These are phyloP conservation scores for Tylopilus sp. DNA, from an alignment of 768 basidiomycete species.

Conservation along the genomic window DNA sequence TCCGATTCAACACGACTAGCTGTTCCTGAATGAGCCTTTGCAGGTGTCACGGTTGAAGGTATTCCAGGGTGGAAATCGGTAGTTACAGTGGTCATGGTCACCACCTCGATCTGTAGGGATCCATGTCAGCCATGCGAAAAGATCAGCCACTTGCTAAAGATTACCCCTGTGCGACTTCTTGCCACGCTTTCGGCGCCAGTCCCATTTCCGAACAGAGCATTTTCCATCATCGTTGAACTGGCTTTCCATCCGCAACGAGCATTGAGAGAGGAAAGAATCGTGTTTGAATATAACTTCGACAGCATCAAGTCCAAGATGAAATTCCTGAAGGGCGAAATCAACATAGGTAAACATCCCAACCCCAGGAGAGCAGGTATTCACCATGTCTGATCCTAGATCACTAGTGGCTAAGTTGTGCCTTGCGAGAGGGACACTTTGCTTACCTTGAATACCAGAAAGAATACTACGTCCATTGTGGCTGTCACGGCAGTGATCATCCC, in stretches of 20 bases:
- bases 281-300: conserved; percentile 28
- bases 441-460: conserved; percentile 20
- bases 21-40: background rate
- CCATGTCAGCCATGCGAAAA: background rate
- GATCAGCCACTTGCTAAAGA: background rate
- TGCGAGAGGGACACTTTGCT: background rate
- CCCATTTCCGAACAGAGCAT: conserved; percentile 10
- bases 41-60: background rate
- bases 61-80: background rate
- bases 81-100: background rate
- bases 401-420: background rate
- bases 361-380: background rate
- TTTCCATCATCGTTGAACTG: background rate
- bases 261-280: conserved; percentile 19
- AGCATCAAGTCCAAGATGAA: conserved; percentile 25
- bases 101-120: conserved; percentile 4
- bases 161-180: conserved; percentile 9
- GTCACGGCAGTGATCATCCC: conserved; percentile 14
- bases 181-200: background rate
- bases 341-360: background rate
- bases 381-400: conserved; percentile 3
- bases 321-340: conserved; percentile 3
- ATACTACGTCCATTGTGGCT: conserved; percentile 17
- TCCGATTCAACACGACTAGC: background rate
- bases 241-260: conserved; percentile 25